phyloP scores from a whole-genome alignment of 2,329 filamentous ascomycete genomes.

The Fusarium sp. region DNA sequence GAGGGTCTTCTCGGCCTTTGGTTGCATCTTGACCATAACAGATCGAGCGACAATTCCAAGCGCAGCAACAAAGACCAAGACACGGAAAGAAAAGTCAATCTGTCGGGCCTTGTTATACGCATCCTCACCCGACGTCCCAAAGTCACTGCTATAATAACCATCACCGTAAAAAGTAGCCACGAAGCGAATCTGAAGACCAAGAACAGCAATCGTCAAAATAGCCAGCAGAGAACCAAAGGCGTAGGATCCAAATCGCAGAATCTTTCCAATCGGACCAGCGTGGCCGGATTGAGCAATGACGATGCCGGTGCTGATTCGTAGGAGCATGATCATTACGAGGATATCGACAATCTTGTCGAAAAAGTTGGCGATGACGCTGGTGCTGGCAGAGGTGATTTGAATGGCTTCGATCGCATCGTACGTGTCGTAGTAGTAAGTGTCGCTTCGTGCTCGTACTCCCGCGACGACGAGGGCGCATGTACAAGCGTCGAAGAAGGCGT shows the following conservation, averaged over 20 bases:
- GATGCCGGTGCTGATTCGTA: constrained; percentile 37
- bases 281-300: constrained; percentile 24
- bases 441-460: not conserved
- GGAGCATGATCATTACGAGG: constrained; percentile 39
- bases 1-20: constrained; percentile 20
- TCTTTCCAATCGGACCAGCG: constrained; percentile 12
- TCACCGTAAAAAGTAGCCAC: not conserved
- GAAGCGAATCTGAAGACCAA: constrained; percentile 33
- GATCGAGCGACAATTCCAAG: constrained; percentile 24
- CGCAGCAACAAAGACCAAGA: constrained; percentile 31
- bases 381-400: constrained; percentile 3
- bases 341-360: constrained; percentile 27
- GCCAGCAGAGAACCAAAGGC: constrained; percentile 25
- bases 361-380: not conserved
- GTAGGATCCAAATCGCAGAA: constrained; percentile 25
- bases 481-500: constrained; percentile 31
- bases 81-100: constrained; percentile 20
- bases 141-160: too few species aligned
- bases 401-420: not conserved
- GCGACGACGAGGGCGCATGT: constrained; percentile 21
- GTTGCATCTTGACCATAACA: constrained; percentile 35
- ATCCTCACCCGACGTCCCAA: not conserved
- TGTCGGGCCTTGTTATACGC: not conserved
- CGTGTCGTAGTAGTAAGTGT: not conserved
- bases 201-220: constrained; percentile 22